Evolutionary conservation across 176 grass and related monocot genomes (phyloP).

Genomic region (Metroxylon sagu): DNA sequence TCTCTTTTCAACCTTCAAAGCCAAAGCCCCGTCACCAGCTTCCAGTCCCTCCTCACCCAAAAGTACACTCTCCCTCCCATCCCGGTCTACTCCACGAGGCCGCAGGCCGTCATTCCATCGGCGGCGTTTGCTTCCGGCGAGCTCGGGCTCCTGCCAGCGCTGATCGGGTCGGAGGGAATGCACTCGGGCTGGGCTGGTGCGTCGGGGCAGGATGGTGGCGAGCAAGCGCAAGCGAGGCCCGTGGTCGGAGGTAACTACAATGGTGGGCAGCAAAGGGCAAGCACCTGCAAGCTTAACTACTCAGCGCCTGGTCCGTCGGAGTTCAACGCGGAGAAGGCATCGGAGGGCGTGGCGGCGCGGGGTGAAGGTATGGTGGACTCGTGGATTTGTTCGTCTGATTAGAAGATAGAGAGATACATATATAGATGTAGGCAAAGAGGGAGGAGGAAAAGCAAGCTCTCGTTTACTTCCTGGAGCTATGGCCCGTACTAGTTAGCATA

Average conservation of each 20-base stretch:
- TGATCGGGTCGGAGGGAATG: not conserved
- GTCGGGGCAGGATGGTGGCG: not conserved
- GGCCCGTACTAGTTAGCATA: not conserved
- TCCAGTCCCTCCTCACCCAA: conserved; percentile 1
- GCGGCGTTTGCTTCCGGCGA: not conserved
- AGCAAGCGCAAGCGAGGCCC: not conserved
- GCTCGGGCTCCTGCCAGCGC: not conserved
- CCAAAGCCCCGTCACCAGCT: not conserved
- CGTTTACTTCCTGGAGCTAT: not conserved
- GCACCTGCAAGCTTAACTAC: conserved; percentile 5
- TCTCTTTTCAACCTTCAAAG: not conserved
- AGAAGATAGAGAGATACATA: not conserved
- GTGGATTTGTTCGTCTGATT: conserved; percentile 8
- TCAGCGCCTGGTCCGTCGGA: not conserved
- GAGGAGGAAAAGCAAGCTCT: not conserved
- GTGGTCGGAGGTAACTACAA: not conserved
- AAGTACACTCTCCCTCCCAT: not conserved
- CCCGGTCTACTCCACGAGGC: not conserved
- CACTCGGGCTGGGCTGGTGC: not conserved
- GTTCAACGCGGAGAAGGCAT: too few species aligned
- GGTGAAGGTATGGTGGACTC: conserved; percentile 6
- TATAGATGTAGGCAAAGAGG: too few species aligned
- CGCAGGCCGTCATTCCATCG: not conserved
- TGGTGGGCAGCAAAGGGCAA: not conserved
- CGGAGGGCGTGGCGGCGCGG: not conserved